Conservation (phyloP, 257 asterid species). For the Scutellaria baicalensis region DNA sequence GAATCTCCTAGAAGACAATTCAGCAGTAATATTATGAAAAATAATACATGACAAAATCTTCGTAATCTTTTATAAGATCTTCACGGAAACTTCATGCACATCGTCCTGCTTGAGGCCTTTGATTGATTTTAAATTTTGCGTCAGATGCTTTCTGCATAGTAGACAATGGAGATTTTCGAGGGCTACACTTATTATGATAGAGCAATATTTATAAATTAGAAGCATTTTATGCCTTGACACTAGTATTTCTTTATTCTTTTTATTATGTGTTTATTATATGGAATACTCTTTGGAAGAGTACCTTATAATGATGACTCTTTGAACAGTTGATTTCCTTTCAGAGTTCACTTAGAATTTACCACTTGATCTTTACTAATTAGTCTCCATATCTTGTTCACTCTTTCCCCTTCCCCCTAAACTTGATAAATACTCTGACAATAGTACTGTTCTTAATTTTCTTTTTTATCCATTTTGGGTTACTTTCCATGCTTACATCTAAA, state of each 20-base stretch:
- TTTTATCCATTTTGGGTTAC: slow-evolving; percentile 9
- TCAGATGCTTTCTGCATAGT: no score
- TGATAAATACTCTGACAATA: background rate
- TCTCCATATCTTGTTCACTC: background rate
- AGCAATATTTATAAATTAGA: background rate
- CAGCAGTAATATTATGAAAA: no score
- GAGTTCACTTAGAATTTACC: background rate
- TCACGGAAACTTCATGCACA: no score
- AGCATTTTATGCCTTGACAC: background rate
- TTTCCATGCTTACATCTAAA: background rate
- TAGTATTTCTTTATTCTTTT: no score
- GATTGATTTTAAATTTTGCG: no score
- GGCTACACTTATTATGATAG: no score
- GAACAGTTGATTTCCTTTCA: background rate
- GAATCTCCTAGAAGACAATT: no score
- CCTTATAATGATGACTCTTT: background rate
- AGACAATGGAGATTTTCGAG: no score
- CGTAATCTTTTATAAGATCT: no score
- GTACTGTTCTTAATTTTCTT: background rate
- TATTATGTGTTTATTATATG: background rate
- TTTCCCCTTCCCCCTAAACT: background rate
- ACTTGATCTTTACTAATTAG: background rate
- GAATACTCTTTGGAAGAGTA: background rate
- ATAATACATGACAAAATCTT: no score
- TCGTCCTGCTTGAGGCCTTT: no score